Conservation (phyloP, 352 stramenopile species). For the Phytophthora kernoviae region DNA sequence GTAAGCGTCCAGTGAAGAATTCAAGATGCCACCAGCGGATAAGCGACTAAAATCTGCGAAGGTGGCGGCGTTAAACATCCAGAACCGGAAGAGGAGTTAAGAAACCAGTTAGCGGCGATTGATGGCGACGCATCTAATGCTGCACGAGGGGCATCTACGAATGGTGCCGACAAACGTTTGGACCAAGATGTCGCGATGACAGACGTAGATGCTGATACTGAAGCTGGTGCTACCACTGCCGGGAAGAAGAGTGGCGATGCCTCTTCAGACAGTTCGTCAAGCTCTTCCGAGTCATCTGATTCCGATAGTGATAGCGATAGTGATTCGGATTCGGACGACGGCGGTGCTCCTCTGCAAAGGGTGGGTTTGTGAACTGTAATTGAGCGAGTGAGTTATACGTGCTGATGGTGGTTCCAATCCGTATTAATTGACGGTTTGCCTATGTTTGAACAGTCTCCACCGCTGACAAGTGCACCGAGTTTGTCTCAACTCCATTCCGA, state of each 20-base stretch:
- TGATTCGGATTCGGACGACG: slow-evolving; percentile 84
- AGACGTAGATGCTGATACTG: slow-evolving; percentile 44
- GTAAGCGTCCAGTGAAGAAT: slow-evolving; percentile 71
- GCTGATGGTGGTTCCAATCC: slow-evolving; percentile 27
- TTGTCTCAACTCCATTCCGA: slow-evolving; percentile 45
- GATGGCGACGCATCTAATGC: slow-evolving; percentile 41
- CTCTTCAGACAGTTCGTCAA: slow-evolving; percentile 74
- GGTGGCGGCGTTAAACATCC: slow-evolving; percentile 79
- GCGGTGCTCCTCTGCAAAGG: slow-evolving; percentile 78
- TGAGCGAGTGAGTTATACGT: slow-evolving; percentile 43
- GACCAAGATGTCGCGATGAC: slow-evolving; percentile 62
- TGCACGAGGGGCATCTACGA: slow-evolving; percentile 6
- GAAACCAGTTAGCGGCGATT: slow-evolving; percentile 78
- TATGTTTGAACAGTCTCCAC: slow-evolving; percentile 54
- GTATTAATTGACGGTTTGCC: slow-evolving; percentile 39
- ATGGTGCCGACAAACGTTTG: slow-evolving; percentile 29
- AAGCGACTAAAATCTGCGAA: slow-evolving; percentile 86
- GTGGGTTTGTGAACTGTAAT: slow-evolving; percentile 77
- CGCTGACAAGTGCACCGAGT: slow-evolving; percentile 57
- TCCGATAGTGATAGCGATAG: slow-evolving; percentile 89
- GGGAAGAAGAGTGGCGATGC: slow-evolving; percentile 40
- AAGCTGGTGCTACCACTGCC: slow-evolving; percentile 29
- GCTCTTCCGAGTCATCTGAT: slow-evolving; percentile 81
- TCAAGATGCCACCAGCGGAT: slow-evolving; percentile 54
- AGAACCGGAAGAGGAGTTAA: slow-evolving; percentile 72